These are phyloP conservation scores for Glycine latifolia DNA, from an alignment of 306 rosid genomes.

Conservation along the genomic window DNA sequence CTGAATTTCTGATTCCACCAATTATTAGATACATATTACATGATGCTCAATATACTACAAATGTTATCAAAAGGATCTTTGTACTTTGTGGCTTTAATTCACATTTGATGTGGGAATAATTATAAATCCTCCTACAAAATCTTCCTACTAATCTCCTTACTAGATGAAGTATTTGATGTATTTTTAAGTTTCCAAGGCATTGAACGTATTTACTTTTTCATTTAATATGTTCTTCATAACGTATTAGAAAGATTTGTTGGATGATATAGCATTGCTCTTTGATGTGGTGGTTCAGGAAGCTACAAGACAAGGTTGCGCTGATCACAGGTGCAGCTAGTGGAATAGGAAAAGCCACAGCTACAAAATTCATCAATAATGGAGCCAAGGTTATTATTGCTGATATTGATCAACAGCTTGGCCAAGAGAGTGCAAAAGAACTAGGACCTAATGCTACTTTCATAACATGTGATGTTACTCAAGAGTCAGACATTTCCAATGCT, in stretches of 20 bases:
- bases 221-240: neutral
- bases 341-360: slow-evolving; percentile 83
- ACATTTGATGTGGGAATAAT: slow-evolving; percentile 28
- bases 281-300: slow-evolving; percentile 56
- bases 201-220: neutral
- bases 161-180: neutral
- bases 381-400: slow-evolving; percentile 91
- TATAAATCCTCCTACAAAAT: neutral
- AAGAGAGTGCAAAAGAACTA: slow-evolving; percentile 66
- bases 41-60: neutral
- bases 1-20: slow-evolving; percentile 9
- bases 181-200: neutral
- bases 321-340: slow-evolving; percentile 98
- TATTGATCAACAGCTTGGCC: slow-evolving; percentile 69
- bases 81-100: neutral
- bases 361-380: slow-evolving; percentile 78
- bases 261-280: neutral
- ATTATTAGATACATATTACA: neutral
- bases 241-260: neutral
- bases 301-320: slow-evolving; percentile 85
- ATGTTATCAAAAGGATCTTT: slow-evolving; percentile 27
- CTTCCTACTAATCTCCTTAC: neutral
- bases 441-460: slow-evolving; percentile 77
- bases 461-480: slow-evolving; percentile 76
- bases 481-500: slow-evolving; percentile 73